Percentiles rank a stretch among this genome's conserved stretches.
Conservation (phyloP, 202 grass and related monocot genomes). For the Saccharum hybrid region DNA sequence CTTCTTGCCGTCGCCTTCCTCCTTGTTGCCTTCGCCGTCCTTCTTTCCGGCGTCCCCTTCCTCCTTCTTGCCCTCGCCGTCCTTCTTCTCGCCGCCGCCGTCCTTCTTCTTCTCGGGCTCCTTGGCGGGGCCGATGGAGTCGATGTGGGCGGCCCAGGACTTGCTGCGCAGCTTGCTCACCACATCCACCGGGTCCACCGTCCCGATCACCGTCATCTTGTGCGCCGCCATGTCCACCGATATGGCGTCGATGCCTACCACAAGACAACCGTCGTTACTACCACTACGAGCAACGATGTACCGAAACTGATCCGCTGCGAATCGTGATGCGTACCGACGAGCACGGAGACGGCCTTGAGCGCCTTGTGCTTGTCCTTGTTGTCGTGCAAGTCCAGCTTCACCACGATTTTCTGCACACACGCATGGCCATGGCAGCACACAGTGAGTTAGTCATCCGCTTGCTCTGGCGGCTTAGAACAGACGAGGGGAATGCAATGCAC, state of each 20-base stretch:
- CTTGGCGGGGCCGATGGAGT: slow-evolving; percentile 72
- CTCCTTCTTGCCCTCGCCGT: slow-evolving; percentile 23
- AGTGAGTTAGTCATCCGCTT: neutral
- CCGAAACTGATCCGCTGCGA: neutral
- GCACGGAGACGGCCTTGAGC: slow-evolving; percentile 77
- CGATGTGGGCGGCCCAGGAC: slow-evolving; percentile 61
- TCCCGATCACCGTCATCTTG: slow-evolving; percentile 86
- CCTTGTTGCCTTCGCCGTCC: slow-evolving; percentile 5
- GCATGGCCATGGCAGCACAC: neutral
- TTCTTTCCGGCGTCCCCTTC: neutral
- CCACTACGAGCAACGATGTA: too few species aligned
- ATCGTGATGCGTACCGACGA: slow-evolving; percentile 53
- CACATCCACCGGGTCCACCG: slow-evolving; percentile 69
- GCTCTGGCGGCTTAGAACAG: neutral
- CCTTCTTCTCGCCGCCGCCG: slow-evolving; percentile 15
- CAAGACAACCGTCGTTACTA: neutral
- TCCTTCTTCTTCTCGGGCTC: slow-evolving; percentile 55
- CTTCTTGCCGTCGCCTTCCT: neutral
- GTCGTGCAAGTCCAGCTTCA: slow-evolving; percentile 84
- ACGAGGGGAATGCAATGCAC: neutral
- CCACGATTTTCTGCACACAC: slow-evolving; percentile 72
- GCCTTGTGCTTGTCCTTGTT: slow-evolving; percentile 94
- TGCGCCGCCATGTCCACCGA: slow-evolving; percentile 70
- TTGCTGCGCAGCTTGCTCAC: slow-evolving; percentile 91
- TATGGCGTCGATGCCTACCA: slow-evolving; percentile 72